These are phyloP conservation scores for Trametes polyzona DNA, from an alignment of 1,284 basidiomycete genomes.

Conservation along the genomic window DNA sequence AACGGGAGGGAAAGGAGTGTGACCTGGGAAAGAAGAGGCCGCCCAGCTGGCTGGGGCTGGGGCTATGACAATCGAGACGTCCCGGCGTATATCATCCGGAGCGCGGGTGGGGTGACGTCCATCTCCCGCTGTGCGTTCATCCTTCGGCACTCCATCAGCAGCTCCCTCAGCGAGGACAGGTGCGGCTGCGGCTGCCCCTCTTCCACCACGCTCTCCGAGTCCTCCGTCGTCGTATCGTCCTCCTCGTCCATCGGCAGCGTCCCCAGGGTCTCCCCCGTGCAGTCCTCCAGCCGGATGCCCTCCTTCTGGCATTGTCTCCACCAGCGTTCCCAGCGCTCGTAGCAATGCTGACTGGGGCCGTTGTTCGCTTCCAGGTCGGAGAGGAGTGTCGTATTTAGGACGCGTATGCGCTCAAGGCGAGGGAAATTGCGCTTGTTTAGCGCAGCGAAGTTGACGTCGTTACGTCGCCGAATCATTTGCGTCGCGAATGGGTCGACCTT, in stretches of 20 bases:
- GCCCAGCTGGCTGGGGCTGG: too few species aligned
- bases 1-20: neutral
- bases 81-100: slow-evolving; percentile 23
- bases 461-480: slow-evolving; percentile 54
- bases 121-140: slow-evolving; percentile 38
- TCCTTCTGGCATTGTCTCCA: slow-evolving; percentile 52
- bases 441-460: slow-evolving; percentile 67
- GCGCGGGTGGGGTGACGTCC: slow-evolving; percentile 19
- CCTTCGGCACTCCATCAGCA: slow-evolving; percentile 52
- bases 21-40: slow-evolving; percentile 1
- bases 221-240: slow-evolving; percentile 40
- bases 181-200: slow-evolving; percentile 34
- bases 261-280: slow-evolving; percentile 62
- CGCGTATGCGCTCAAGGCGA: slow-evolving; percentile 56
- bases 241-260: slow-evolving; percentile 54
- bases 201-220: slow-evolving; percentile 32
- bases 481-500: slow-evolving; percentile 47
- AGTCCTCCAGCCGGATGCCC: slow-evolving; percentile 65
- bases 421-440: slow-evolving; percentile 63
- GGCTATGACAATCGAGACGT: slow-evolving; percentile 12
- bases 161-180: slow-evolving; percentile 46
- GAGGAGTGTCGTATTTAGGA: slow-evolving; percentile 57
- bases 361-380: slow-evolving; percentile 58
- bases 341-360: slow-evolving; percentile 49
- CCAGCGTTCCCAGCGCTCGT: slow-evolving; percentile 72